These are phyloP conservation scores for Leccinum subrobustum DNA, from an alignment of 1,284 basidiomycete genomes.

Conservation along the genomic window DNA sequence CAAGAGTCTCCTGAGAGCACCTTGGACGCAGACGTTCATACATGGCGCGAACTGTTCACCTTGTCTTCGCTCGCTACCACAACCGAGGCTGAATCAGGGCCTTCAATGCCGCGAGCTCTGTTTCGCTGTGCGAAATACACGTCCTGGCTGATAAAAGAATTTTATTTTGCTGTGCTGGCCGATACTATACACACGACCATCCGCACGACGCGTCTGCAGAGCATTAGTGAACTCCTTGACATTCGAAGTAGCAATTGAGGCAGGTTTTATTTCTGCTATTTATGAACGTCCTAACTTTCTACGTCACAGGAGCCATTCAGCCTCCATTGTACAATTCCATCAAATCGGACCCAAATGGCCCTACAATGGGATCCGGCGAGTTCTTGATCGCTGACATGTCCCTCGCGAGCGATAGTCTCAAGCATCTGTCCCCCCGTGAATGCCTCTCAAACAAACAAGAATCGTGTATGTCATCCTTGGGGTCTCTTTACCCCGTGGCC, in stretches of 20 bases:
- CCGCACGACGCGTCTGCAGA: conserved; percentile 32
- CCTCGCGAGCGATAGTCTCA: not conserved
- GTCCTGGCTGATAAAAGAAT: no score
- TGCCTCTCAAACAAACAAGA: conserved; percentile 10
- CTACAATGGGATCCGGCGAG: conserved; percentile 23
- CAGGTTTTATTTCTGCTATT: conserved; percentile 32
- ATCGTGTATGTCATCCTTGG: conserved; percentile 6
- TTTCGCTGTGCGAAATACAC: no score
- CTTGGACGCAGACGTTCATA: conserved; percentile 24
- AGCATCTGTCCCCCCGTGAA: conserved; percentile 17
- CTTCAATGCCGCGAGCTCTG: no score
- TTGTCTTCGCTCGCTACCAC: conserved; percentile 7
- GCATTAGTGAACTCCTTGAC: conserved; percentile 27
- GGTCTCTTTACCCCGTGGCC: conserved; percentile 19
- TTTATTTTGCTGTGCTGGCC: no score
- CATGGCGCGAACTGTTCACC: conserved; percentile 31
- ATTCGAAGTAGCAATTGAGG: conserved; percentile 28
- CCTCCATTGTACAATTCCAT: conserved; percentile 36
- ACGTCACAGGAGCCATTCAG: conserved; percentile 29
- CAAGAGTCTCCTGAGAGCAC: conserved; percentile 32
- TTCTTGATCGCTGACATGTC: conserved; percentile 24
- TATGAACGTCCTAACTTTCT: conserved; percentile 30
- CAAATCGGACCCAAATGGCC: conserved; percentile 28
- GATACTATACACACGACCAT: conserved; percentile 19
- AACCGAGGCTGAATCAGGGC: conserved; percentile 4